These are phyloP conservation scores for Quercus phellos DNA, from an alignment of 331 rosid genomes.

Conservation along the genomic window DNA sequence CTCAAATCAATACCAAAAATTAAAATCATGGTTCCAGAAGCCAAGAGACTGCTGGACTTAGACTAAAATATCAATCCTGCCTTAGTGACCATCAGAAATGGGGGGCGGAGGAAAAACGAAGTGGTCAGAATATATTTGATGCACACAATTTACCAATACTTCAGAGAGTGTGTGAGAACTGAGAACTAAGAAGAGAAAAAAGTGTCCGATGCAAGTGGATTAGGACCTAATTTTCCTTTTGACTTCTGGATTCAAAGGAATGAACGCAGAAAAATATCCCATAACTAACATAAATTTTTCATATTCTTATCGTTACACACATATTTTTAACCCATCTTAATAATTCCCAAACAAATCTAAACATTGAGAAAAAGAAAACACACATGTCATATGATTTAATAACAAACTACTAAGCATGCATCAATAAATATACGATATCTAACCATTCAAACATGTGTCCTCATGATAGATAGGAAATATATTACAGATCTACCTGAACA, in stretches of 20 bases:
- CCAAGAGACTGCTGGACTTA: background rate
- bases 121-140: background rate
- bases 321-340: too few relatives aligned
- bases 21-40: background rate
- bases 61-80: background rate
- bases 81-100: background rate
- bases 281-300: too few relatives aligned
- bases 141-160: background rate
- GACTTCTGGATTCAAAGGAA: background rate
- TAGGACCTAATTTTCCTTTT: background rate
- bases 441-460: background rate
- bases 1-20: background rate
- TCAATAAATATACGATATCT: background rate
- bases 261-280: background rate
- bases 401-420: background rate
- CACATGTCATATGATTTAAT: background rate
- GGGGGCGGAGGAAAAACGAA: too few relatives aligned
- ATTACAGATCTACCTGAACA: conserved; percentile 39
- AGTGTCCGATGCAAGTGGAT: background rate
- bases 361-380: background rate
- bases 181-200: background rate
- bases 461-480: background rate
- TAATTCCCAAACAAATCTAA: background rate
- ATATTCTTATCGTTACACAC: too few relatives aligned
- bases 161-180: background rate